These are phyloP conservation scores for Trypanosoma lewisi DNA, from an alignment of 208 protist species.

Conservation along the genomic window DNA sequence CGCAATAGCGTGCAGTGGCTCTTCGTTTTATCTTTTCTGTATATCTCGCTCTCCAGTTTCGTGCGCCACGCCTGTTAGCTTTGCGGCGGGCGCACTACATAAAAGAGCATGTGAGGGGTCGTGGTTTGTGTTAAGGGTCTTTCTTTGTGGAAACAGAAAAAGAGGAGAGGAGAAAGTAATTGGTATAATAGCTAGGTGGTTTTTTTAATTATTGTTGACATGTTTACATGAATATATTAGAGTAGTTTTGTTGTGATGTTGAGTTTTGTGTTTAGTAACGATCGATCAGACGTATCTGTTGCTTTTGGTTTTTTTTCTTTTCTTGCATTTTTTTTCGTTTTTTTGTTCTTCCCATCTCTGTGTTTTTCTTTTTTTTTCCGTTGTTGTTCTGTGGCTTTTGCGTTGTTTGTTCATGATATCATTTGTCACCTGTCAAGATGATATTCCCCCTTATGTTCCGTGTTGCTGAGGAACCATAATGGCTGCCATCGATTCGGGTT, in stretches of 20 bases:
- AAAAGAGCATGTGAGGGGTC: not conserved
- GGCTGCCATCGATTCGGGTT: slow-evolving; percentile 84
- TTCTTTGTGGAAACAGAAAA: slow-evolving; percentile 3
- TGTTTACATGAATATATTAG: too few relatives aligned
- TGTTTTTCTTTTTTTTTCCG: slow-evolving; percentile 1
- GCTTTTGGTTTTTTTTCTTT: not conserved
- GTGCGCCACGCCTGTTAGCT: slow-evolving; percentile 18
- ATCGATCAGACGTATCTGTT: too few relatives aligned
- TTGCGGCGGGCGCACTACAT: slow-evolving; percentile 4
- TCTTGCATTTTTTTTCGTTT: not conserved
- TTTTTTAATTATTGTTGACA: too few relatives aligned
- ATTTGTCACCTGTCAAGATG: slow-evolving; percentile 6
- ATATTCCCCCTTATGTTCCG: not conserved
- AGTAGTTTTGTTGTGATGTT: too few relatives aligned
- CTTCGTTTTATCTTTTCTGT: too few relatives aligned
- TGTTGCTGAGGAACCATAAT: slow-evolving; percentile 66
- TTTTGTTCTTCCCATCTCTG: slow-evolving; percentile 22
- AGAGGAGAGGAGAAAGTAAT: slow-evolving; percentile 14
- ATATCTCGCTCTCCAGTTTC: slow-evolving; percentile 24
- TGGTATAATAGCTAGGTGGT: too few relatives aligned
- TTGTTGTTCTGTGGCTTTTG: not conserved
- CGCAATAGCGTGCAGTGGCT: not conserved
- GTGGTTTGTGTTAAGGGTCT: too few relatives aligned
- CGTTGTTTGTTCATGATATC: slow-evolving; percentile 13
- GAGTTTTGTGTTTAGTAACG: too few relatives aligned